Conservation (phyloP, 2,329 filamentous ascomycete species). For the Plenodomus lindquistii region DNA sequence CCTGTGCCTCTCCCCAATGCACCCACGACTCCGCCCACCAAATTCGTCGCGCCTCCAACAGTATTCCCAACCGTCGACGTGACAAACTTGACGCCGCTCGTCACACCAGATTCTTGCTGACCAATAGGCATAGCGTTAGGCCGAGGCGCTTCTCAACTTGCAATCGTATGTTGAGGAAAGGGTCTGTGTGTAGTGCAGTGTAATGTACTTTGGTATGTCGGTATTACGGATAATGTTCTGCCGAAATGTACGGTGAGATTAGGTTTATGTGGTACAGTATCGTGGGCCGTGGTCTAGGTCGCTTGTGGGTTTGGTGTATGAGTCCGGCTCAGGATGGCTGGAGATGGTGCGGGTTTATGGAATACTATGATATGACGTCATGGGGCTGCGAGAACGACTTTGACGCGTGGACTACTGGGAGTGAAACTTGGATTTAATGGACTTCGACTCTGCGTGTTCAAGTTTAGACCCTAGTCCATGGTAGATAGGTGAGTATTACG, state of each 20-base stretch:
- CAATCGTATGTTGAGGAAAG: background rate
- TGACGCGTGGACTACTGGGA: background rate
- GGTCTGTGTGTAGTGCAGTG: background rate
- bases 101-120: conserved; percentile 50
- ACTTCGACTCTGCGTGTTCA: background rate
- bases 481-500: background rate
- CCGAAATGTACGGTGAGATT: background rate
- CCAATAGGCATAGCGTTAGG: conserved; percentile 37
- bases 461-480: background rate
- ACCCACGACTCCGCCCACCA: conserved; percentile 57
- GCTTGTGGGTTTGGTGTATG: background rate
- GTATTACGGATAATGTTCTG: background rate
- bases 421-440: background rate
- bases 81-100: conserved; percentile 58
- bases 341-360: background rate
- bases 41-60: conserved; percentile 57
- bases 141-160: too few relatives aligned
- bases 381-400: background rate
- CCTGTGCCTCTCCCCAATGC: conserved; percentile 50
- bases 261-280: conserved; percentile 7
- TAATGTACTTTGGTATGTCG: too few relatives aligned
- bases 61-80: conserved; percentile 61
- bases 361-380: background rate
- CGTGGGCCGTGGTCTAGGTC: background rate
- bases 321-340: background rate